phyloP scores from a whole-genome alignment of 495 filamentous ascomycete genomes.

The Coniosporium apollinis region DNA sequence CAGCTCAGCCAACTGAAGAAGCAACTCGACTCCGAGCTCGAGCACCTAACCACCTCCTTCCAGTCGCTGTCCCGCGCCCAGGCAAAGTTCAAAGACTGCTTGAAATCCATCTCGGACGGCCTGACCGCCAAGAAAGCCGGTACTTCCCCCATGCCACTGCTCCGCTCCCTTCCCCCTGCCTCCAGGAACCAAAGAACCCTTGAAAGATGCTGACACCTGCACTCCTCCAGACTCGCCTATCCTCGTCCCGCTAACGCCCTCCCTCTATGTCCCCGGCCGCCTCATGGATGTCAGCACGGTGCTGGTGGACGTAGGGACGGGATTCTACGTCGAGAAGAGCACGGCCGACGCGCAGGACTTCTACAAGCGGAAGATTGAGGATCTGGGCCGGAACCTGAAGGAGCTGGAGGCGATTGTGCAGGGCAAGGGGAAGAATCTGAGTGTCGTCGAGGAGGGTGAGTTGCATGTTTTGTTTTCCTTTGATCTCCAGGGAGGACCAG shows the following conservation, averaged over 20 bases:
- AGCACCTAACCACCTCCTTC: conserved; percentile 82
- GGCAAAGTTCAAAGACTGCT: conserved; percentile 79
- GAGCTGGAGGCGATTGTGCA: conserved; percentile 78
- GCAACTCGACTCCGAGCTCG: conserved; percentile 85
- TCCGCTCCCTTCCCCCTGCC: neutral
- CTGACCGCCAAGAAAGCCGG: conserved; percentile 26
- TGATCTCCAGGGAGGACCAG: too few species aligned
- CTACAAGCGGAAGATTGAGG: conserved; percentile 71
- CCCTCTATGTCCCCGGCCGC: conserved; percentile 78
- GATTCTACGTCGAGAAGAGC: conserved; percentile 92
- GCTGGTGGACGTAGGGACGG: conserved; percentile 88
- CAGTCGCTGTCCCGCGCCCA: conserved; percentile 77
- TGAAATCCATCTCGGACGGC: conserved; percentile 39
- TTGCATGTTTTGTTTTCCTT: too few species aligned
- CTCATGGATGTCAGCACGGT: conserved; percentile 64
- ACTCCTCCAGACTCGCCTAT: conserved; percentile 39
- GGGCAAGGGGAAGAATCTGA: conserved; percentile 67
- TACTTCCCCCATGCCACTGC: conserved; percentile 2
- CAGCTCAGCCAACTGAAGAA: conserved; percentile 64
- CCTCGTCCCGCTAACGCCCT: conserved; percentile 80
- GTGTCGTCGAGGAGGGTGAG: conserved; percentile 63
- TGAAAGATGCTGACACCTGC: neutral
- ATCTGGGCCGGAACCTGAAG: conserved; percentile 57
- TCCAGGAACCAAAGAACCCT: neutral
- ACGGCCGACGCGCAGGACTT: conserved; percentile 64